Conservation (phyloP, 1,139 yeast genomes). For the Blastobotrys proliferans region DNA sequence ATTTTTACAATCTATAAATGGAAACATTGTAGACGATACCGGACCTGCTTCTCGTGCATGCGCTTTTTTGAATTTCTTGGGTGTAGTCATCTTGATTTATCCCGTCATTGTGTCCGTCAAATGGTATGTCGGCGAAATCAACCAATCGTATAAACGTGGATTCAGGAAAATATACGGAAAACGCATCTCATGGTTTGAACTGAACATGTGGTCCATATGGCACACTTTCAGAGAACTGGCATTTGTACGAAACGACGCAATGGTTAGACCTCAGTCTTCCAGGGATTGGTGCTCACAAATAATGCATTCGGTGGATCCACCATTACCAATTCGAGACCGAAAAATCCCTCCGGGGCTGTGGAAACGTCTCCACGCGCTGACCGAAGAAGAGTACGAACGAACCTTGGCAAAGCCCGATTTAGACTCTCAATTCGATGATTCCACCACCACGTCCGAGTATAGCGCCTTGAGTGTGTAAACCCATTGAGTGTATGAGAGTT, state of each 20-base stretch:
- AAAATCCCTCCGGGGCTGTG: slow-evolving; percentile 4
- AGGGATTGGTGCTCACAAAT: slow-evolving; percentile 6
- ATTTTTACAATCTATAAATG: neutral
- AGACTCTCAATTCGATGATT: neutral
- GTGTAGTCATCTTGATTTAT: slow-evolving; percentile 2
- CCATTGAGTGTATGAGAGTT: too few species aligned
- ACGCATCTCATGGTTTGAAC: neutral
- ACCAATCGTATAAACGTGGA: slow-evolving; percentile 2
- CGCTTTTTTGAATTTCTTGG: slow-evolving; percentile 5
- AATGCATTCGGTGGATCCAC: slow-evolving; percentile 7
- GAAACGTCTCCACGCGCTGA: slow-evolving; percentile 8
- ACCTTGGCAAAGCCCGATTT: slow-evolving; percentile 4
- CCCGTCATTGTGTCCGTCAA: slow-evolving; percentile 3
- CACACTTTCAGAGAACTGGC: slow-evolving; percentile 4
- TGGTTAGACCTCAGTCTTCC: slow-evolving; percentile 4
- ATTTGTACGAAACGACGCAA: slow-evolving; percentile 6
- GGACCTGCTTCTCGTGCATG: neutral
- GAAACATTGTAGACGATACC: neutral
- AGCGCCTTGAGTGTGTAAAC: slow-evolving; percentile 1
- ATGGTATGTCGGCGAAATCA: slow-evolving; percentile 2
- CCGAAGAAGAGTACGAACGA: slow-evolving; percentile 4
- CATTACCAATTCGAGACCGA: slow-evolving; percentile 7
- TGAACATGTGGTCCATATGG: slow-evolving; percentile 1
- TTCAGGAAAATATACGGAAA: slow-evolving; percentile 3
- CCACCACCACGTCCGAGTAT: neutral